These are phyloP conservation scores for Karstenula rhodostoma DNA, from an alignment of 2,329 filamentous ascomycete genomes.

Conservation along the genomic window DNA sequence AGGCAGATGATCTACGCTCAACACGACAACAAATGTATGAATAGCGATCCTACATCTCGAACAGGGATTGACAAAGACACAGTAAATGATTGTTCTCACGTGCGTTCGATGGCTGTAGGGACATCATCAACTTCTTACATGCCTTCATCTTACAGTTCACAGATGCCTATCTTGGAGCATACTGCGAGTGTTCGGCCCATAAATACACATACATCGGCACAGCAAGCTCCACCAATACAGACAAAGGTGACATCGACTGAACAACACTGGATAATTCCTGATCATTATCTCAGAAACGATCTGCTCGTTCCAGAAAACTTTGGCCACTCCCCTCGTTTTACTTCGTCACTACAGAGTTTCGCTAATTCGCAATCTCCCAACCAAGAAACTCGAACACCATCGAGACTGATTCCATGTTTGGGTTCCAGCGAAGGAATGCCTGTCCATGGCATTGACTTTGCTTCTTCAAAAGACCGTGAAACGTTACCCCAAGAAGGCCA, in stretches of 20 bases:
- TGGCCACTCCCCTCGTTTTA: no score
- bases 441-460: background rate
- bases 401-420: background rate
- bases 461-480: background rate
- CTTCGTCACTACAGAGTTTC: background rate
- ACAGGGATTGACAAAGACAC: background rate
- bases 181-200: background rate
- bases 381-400: no score
- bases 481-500: no score
- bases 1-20: background rate
- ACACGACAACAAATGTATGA: background rate
- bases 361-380: background rate
- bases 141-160: background rate
- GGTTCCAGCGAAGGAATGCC: background rate
- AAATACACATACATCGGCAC: background rate
- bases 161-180: background rate
- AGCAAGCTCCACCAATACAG: background rate
- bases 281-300: background rate
- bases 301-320: background rate
- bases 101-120: background rate
- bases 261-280: background rate
- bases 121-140: background rate
- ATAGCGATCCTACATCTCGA: background rate
- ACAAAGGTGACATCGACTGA: background rate
- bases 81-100: background rate